Base-by-base conservation (phyloP, 2,329 filamentous ascomycete genomes). In the Davidsoniella eucalypti region DNA sequence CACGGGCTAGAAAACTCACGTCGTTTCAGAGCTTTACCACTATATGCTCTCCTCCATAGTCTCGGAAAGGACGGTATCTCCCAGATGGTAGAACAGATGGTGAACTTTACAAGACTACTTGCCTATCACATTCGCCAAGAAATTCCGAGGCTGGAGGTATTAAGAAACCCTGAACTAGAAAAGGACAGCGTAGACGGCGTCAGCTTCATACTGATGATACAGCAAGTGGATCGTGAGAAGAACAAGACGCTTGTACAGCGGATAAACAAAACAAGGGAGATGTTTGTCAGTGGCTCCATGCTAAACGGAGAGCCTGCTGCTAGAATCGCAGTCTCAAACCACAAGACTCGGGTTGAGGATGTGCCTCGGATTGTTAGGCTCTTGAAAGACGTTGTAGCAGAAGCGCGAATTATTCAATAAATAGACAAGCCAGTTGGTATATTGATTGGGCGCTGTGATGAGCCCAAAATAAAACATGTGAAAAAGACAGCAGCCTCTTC, bases 1-100 rank as follows among this genome's bases (percentile, higher is more conserved):
- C 77, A 92, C 51, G 87, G 87, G 17, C 69, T 95, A 17, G 88
- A 95, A 58, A 95, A 95, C 64, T 94, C 87, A 2, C 78, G 88
- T 38, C 81, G 88, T 5, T 94, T 95, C 68, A 78, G 90, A 49
- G 88, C 88, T 0, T 69, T 95, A n/a, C 88, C 90, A 0, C 83
- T 87, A 7, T 95, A 95, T 60, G 80, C 86, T 9, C 83, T 81
- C 0, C 71, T 95, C 2, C 62, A 82, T 17, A 81, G 82, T 44
- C 82, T 92, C 58, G 90, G 90, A 0, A 69, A 70, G 1, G 61
- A 70, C 0, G 87, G 87, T 0, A 76, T 93, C 56, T 68, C 70
- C 1, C 67, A 71, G 1, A 82, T 94, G 66, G 67, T 94, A 4
- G 70, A 75, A 54, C 73, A 76, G 23, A 87, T 94, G 67, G 79